Evolutionary conservation across 179 eudicot genomes (phyloP), one percentile per base, ranked within the genome.

Genomic region (Gypsophila paniculata): DNA sequence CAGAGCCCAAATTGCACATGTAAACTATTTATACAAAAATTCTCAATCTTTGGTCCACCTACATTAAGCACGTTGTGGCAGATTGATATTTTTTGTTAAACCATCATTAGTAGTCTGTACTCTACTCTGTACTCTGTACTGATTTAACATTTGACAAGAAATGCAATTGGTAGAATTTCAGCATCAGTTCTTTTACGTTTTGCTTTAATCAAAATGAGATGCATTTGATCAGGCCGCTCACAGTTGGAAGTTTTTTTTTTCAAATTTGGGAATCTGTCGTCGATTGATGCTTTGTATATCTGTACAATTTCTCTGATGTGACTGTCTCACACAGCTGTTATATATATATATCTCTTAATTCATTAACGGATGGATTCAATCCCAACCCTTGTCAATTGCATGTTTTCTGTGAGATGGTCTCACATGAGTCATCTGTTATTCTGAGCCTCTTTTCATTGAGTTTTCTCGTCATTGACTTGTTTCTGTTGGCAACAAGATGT

Each of bases 81-180:
- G 62, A 74, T 57, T 55, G 72, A 61, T 53, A 32, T 12, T 65
- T 63, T 63, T 68, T 68, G 49, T 58, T 61, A 39, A 39, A 68
- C 75, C 53, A 25, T 70, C 19, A 64, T 54, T 39, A 46, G 68
- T 74, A 53, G 73, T 62, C 70, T 75, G 73, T 79, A 53, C 69
- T 62, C 70, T 74, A 53, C 70, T 62, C 70, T 75, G 73, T 79
- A 53, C 69, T 62, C 70, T 75, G 70, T 79, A 72, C 62, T 68
- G 66, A 39, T 58, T 72, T 68, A 21, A 72, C 79, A 62, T 61
- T 65, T 66, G 72, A 67, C 76, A 68, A 72, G 71, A 65, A 79
- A 79, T 42, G 76, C 64, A 52, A 67, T 54, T 29, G 61, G 44
- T 48, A 32, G 22, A 55, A 34, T 65, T 19, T 42, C 25, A 67